A percentile compares a stretch with the other conserved stretches of the same genome.
Conservation (phyloP, 2,329 filamentous ascomycete genomes). For the Penicillium vulpinum region DNA sequence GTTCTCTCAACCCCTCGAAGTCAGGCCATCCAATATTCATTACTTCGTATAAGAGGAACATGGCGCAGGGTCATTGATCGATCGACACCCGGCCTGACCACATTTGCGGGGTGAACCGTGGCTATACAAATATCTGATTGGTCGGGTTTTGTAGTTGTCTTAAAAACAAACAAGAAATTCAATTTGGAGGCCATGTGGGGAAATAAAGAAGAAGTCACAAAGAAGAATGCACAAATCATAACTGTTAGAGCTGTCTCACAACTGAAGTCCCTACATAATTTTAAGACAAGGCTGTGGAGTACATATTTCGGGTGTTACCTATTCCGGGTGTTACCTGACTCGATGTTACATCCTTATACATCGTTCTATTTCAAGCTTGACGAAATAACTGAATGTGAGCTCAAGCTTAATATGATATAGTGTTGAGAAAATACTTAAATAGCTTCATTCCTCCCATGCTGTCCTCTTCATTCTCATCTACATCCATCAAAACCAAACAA, state of each 20-base stretch:
- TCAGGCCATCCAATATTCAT: background rate
- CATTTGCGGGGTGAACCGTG: constrained; percentile 5
- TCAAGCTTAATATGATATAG: background rate
- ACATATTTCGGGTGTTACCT: background rate
- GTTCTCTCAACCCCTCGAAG: background rate
- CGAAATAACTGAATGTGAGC: background rate
- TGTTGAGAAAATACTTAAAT: background rate
- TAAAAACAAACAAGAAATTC: background rate
- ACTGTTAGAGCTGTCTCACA: background rate
- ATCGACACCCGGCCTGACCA: background rate
- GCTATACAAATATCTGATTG: background rate
- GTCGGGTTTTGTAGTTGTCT: constrained; percentile 8
- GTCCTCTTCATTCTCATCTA: background rate
- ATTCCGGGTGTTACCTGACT: background rate
- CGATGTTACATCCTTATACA: constrained; percentile 5
- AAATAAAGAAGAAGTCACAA: background rate
- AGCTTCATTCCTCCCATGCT: background rate
- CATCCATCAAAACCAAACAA: background rate
- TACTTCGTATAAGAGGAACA: background rate
- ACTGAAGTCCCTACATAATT: background rate
- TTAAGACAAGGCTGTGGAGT: constrained; percentile 5
- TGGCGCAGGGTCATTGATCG: background rate
- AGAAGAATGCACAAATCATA: constrained; percentile 4
- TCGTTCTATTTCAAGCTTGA: constrained; percentile 9
- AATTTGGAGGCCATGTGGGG: constrained; percentile 1